phyloP scores from a whole-genome alignment of 2,329 filamentous ascomycete species.

The Sarocladium strictum region DNA sequence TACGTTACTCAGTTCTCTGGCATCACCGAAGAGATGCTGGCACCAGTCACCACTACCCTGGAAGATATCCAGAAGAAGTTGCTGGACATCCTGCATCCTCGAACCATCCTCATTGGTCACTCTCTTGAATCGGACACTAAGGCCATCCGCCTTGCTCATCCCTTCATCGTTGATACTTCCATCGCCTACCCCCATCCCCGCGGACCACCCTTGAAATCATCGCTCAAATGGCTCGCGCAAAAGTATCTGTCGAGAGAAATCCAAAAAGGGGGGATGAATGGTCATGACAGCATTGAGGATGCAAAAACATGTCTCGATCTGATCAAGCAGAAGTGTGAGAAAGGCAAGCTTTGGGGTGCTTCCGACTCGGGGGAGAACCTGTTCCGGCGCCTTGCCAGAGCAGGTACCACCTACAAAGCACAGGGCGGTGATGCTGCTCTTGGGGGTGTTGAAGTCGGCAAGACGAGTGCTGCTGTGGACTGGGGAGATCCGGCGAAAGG shows the following conservation, averaged over 20 bases:
- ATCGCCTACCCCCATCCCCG: slow-evolving; percentile 86
- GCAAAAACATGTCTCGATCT: slow-evolving; percentile 87
- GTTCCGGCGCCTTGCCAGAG: slow-evolving; percentile 71
- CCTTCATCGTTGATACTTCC: slow-evolving; percentile 88
- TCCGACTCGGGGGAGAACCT: slow-evolving; percentile 79
- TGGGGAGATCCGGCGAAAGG: slow-evolving; percentile 73
- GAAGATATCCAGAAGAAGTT: slow-evolving; percentile 76
- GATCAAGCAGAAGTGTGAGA: slow-evolving; percentile 92
- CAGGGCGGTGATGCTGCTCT: slow-evolving; percentile 53
- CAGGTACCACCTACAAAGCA: slow-evolving; percentile 55
- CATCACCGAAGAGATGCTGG: slow-evolving; percentile 81
- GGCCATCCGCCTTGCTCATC: slow-evolving; percentile 80
- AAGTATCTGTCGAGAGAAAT: slow-evolving; percentile 85
- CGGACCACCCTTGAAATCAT: slow-evolving; percentile 83
- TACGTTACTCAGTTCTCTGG: slow-evolving; percentile 91
- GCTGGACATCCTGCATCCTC: slow-evolving; percentile 63
- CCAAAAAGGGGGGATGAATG: slow-evolving; percentile 67
- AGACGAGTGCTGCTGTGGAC: slow-evolving; percentile 73
- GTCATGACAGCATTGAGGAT: slow-evolving; percentile 92
- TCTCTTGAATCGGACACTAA: slow-evolving; percentile 79
- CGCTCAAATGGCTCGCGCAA: slow-evolving; percentile 80
- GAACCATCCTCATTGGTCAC: slow-evolving; percentile 72
- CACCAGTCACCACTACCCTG: slow-evolving; percentile 76
- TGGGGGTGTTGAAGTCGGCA: slow-evolving; percentile 49
- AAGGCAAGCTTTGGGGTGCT: slow-evolving; percentile 79